A percentile compares a stretch with the other conserved stretches of the same genome.
phyloP scores from a whole-genome alignment of 2,329 filamentous ascomycete genomes.

The Cladosporium cucumerinum region DNA sequence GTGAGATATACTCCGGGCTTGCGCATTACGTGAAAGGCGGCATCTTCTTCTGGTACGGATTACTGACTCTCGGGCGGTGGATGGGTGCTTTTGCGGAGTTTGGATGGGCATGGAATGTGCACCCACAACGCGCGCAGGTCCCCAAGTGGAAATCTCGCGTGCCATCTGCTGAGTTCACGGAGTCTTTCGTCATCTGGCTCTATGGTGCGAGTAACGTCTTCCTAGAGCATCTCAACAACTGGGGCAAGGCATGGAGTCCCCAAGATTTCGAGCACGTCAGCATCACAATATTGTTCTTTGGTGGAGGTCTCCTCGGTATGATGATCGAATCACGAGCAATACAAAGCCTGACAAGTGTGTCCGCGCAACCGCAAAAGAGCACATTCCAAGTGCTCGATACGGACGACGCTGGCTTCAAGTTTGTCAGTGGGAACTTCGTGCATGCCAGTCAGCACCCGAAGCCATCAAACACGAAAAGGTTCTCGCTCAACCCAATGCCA shows the following conservation, averaged over 20 bases:
- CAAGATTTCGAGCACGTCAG: slow-evolving; percentile 88
- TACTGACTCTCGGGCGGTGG: slow-evolving; percentile 85
- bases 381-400: slow-evolving; percentile 22
- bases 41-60: slow-evolving; percentile 90
- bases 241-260: slow-evolving; percentile 68
- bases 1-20: slow-evolving; percentile 71
- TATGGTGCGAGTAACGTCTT: slow-evolving; percentile 91
- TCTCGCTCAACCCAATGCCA: slow-evolving; percentile 85
- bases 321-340: slow-evolving; percentile 47
- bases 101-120: slow-evolving; percentile 94
- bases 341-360: slow-evolving; percentile 61
- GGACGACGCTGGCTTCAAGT: neutral
- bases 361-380: slow-evolving; percentile 42
- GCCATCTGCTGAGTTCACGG: slow-evolving; percentile 81
- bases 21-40: slow-evolving; percentile 94
- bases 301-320: slow-evolving; percentile 67
- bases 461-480: slow-evolving; percentile 62
- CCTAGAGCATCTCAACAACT: slow-evolving; percentile 77
- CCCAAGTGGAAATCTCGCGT: slow-evolving; percentile 59
- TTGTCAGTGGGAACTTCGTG: slow-evolving; percentile 10
- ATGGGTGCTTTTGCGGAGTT: slow-evolving; percentile 84
- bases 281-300: slow-evolving; percentile 90
- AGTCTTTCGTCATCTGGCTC: slow-evolving; percentile 84
- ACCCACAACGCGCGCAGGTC: slow-evolving; percentile 57
- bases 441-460: slow-evolving; percentile 43